Evolutionary conservation across 805 yeast genomes (phyloP).

Genomic region (Saturnispora besseyi): DNA sequence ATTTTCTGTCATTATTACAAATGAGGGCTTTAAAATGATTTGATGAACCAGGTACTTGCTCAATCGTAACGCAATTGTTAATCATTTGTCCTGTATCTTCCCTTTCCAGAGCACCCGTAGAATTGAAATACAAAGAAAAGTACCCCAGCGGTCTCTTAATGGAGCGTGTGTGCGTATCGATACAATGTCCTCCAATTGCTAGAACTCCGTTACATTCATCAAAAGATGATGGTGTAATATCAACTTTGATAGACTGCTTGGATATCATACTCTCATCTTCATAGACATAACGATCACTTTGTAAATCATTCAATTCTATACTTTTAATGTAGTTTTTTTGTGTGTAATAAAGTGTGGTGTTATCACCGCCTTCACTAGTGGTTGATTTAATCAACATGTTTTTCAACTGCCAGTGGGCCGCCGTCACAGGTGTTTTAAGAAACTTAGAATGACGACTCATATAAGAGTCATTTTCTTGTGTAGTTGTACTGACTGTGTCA

Average conservation of each 20-base stretch:
- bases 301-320: background rate
- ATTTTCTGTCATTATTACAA: slow-evolving; percentile 74
- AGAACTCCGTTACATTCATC: slow-evolving; percentile 15
- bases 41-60: slow-evolving; percentile 31
- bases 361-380: background rate
- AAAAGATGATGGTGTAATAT: slow-evolving; percentile 51
- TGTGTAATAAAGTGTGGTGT: slow-evolving; percentile 41
- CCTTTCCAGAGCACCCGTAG: slow-evolving; percentile 38
- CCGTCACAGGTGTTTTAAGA: slow-evolving; percentile 7
- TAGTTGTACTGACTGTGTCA: background rate
- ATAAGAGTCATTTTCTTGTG: background rate
- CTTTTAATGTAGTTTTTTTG: slow-evolving; percentile 40
- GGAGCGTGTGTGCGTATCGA: slow-evolving; percentile 28
- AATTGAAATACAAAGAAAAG: slow-evolving; percentile 47
- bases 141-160: slow-evolving; percentile 36
- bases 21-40: slow-evolving; percentile 47
- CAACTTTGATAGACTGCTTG: slow-evolving; percentile 30
- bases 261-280: slow-evolving; percentile 3
- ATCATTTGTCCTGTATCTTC: slow-evolving; percentile 70
- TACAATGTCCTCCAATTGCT: slow-evolving; percentile 41
- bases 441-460: slow-evolving; percentile 5
- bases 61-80: slow-evolving; percentile 65
- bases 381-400: slow-evolving; percentile 55
- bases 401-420: slow-evolving; percentile 68
- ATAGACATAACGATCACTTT: background rate